Base-by-base conservation (phyloP, 1,139 yeast genomes). In the Taphrina populina region DNA sequence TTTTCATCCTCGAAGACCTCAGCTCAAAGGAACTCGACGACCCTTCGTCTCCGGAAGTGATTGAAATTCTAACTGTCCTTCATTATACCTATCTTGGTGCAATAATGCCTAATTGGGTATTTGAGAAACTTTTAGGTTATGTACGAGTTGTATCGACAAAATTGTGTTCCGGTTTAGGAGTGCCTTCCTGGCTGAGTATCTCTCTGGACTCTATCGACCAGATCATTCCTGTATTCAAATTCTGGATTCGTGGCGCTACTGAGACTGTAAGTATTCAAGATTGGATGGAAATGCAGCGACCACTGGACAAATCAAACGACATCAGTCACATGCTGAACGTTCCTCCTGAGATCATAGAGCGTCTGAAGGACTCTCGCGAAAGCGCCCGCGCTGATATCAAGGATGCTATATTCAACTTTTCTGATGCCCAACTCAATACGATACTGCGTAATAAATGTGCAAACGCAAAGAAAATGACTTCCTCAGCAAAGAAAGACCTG, bases 101-200 rank as follows among this genome's bases (percentile, higher is more conserved):
- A 7, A 49, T 49, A 32, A 49, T 49, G 54, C 54, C 54, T 1
- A 32, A 37, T 32, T 49, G 54, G 54, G 54, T 49, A 8, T 46
- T 39, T 33, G 54, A 49, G 19, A 27, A 46, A 29, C 40, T 49
- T 8, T 33, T 49, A 10, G 44, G 46, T n/a, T 37, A 40, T 19
- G 30, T 49, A 26, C 32, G 54, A 21, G 46, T 49, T 23, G 43
- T 49, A 17, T 29, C 46, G 17, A 49, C 54, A 7, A 29, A 32
- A 19, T 26, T 49, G 30, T 49, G 54, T 21, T 49, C 54, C 15
- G 54, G 54, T 5, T 46, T 37, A 15, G 54, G 54, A 6, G 44
- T 49, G 6, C 54, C 54, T 20, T 6, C 39, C 13, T 49, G 54
- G 54, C 24, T 49, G 10, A 33, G 20, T 2, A 30, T 49, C 15